Base-by-base conservation (phyloP, 176 grass and related monocot genomes). In the Musa troglodytarum region DNA sequence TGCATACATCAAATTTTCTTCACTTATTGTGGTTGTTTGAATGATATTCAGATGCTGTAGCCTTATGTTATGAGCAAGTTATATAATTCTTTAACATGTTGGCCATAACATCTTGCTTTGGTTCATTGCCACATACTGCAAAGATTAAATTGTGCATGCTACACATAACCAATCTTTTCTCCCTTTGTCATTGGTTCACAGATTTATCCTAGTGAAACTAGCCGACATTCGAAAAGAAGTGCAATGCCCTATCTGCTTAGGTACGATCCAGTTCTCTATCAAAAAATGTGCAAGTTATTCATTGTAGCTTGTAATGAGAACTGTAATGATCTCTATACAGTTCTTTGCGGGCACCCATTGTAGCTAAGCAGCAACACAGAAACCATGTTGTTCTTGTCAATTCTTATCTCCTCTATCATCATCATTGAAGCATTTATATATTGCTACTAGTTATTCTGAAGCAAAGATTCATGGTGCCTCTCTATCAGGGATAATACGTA, bases 181-280 rank as follows among this genome's bases (percentile, higher is more conserved):
- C 53, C 43, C 64, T 53, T 54, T 77, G 16, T 75, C 20, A 15
- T 7, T 74, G 74, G 74, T 65, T 4, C 43, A 57, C 88, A 91
- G 88, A 77, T 87, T 91, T 80, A 74, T 87, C 65, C 34, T 82
- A 50, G 79, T 91, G 72, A 91, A 85, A 77, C 83, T 91, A 82
- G 85, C 82, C 56, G 82, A 87, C 20, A 80, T 91, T 69, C 80
- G 88, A 23, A 87, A 91, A 78, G 85, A 85, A 50, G 88, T 91
- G 29, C 88, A 87, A 13, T 91, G 88, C 64, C 88, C 88, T 77
- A 91, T 91, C 21, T 91, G 88, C 73, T 87, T 91, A 87, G 88
- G 88, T 91, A 82, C 62, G 76, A 69, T 65, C 52, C 43, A 51
- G 23, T 57, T 52, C 19, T 56, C 17, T 74, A 17, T 16, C 53